These are phyloP conservation scores for Arabidopsis arenosa DNA, from an alignment of 345 rosid genomes.

Conservation along the genomic window DNA sequence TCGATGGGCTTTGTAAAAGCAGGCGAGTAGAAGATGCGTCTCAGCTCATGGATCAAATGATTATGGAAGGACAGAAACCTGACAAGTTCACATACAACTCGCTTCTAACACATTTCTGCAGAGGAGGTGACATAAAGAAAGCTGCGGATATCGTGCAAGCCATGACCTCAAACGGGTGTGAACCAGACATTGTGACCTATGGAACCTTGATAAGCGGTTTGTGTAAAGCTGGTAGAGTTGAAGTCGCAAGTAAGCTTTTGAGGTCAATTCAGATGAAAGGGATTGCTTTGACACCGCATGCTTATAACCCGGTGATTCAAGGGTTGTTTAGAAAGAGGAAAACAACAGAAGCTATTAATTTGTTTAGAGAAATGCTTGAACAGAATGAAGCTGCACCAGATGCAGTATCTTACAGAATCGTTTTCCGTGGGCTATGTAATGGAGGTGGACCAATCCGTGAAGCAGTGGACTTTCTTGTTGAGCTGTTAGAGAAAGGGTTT, in stretches of 20 bases:
- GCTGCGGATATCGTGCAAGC: conserved; percentile 87
- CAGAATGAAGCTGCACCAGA: conserved; percentile 62
- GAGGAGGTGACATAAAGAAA: conserved; percentile 73
- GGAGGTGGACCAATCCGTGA: conserved; percentile 84
- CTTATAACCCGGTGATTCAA: conserved; percentile 86
- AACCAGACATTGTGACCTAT: conserved; percentile 82
- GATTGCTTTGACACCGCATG: conserved; percentile 69
- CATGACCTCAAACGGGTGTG: conserved; percentile 79
- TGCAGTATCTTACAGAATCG: conserved; percentile 62
- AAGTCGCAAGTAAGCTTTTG: conserved; percentile 72
- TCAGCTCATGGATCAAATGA: conserved; percentile 90
- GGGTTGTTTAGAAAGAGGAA: conserved; percentile 69
- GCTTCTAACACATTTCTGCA: conserved; percentile 74
- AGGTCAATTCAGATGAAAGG: conserved; percentile 85
- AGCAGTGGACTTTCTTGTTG: conserved; percentile 78
- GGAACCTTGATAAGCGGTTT: conserved; percentile 83
- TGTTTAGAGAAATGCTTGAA: conserved; percentile 83
- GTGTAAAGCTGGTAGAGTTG: conserved; percentile 83
- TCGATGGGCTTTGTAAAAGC: conserved; percentile 80
- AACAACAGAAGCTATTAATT: conserved; percentile 69
- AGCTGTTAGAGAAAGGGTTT: conserved; percentile 73
- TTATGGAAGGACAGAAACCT: conserved; percentile 85
- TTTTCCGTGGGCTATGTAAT: conserved; percentile 75
- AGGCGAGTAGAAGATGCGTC: conserved; percentile 82
- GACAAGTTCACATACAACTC: conserved; percentile 89